Evolutionary conservation across 129 eudicot species (phyloP), one percentile per base, ranked within the genome.

Genomic region (Lactuca sativa): DNA sequence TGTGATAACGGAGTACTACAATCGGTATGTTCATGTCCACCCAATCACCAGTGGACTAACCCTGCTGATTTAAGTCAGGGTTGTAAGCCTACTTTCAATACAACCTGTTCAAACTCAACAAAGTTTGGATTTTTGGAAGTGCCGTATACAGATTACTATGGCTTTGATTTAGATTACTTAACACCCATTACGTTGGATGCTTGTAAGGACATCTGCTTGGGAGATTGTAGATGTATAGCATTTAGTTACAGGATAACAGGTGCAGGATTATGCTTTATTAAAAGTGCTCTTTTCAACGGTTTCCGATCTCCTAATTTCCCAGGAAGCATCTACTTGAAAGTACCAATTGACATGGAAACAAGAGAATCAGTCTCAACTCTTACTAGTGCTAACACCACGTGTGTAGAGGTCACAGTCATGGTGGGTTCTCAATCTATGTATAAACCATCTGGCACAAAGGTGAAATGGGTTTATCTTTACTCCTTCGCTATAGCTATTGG

Each of bases 211-310:
- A 30, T 82, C 36, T 85, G 90, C 66, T 32, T 75, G 58, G 30
- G 48, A 2, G 90, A 85, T 72, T 72, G 66, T 18, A 69, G 67
- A 31, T 85, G 90, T 63, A 44, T 4, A 34, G 90, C 84, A 7
- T 82, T 82, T 49, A 76, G 68, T 72, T 85, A 78, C 59, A 64
- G 84, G 67, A 12, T 78, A n/a, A 15, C 53, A 2, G 90, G 86
- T 6, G 57, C 59, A 41, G 86, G 82, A 9, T 4, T 53, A 12
- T 85, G 90, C 60, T 85, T 1, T 17, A 33, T 81, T 3, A 85
- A 85, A 67, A 55, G 82, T 25, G 77, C 57, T 14, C 80, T 85
- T 47, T 73, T 78, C 52, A 85, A 85, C 57, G 90, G 90, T 21
- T 65, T 14, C 16, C 71, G 71, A 0, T 16, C 77, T 67, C 62